phyloP scores from a whole-genome alignment of 2,329 filamentous ascomycete genomes.

The Teratosphaeria viscida region DNA sequence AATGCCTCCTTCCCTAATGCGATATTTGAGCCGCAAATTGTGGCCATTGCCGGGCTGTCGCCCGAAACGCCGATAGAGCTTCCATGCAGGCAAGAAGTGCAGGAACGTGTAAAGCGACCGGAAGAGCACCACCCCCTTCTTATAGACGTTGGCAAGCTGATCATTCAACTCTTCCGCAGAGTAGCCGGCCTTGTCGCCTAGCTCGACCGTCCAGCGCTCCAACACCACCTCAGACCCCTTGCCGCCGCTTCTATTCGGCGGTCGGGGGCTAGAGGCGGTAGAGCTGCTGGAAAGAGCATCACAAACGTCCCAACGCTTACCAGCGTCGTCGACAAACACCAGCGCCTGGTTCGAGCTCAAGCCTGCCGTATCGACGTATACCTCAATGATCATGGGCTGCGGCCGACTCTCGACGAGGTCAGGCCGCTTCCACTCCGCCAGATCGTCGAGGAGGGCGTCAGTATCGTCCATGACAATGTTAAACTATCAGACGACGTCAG shows the following conservation, averaged over 20 bases:
- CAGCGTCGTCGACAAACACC: constrained; percentile 76
- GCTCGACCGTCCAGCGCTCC: constrained; percentile 81
- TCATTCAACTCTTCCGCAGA: constrained; percentile 45
- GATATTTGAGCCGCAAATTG: constrained; percentile 64
- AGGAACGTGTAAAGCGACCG: constrained; percentile 75
- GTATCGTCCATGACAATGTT: constrained; percentile 91
- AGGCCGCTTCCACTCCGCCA: constrained; percentile 70
- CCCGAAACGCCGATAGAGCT: constrained; percentile 63
- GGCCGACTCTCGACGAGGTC: constrained; percentile 69
- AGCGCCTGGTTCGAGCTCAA: constrained; percentile 77
- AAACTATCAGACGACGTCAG: constrained; percentile 50
- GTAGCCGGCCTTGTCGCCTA: constrained; percentile 53
- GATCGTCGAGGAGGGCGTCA: constrained; percentile 71
- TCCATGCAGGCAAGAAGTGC: constrained; percentile 77
- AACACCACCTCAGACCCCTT: constrained; percentile 63
- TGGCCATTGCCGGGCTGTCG: constrained; percentile 54
- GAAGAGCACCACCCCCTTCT: constrained; percentile 92
- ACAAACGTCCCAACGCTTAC: constrained; percentile 84
- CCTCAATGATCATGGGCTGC: constrained; percentile 78
- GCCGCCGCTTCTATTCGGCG: constrained; percentile 33
- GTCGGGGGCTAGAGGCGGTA: constrained; percentile 35
- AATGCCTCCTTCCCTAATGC: constrained; percentile 56
- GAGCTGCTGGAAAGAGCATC: constrained; percentile 59
- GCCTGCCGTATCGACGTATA: constrained; percentile 55
- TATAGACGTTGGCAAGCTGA: constrained; percentile 80